A percentile compares a stretch with the other conserved stretches of the same genome.
phyloP scores from a whole-genome alignment of 805 yeast species.

The Metschnikowia proteae region DNA sequence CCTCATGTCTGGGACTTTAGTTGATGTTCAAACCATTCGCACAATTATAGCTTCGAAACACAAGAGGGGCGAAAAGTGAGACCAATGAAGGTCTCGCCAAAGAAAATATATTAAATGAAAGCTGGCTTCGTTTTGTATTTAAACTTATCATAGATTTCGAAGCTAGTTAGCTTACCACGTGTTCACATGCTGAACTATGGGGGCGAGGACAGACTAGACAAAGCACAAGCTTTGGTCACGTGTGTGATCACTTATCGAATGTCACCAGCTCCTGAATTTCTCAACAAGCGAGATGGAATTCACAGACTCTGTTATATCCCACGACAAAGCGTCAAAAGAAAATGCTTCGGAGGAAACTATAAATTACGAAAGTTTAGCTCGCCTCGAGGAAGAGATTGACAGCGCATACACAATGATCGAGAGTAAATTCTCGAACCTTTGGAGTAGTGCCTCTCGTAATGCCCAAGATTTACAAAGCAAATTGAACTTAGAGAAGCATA shows the following conservation, averaged over 20 bases:
- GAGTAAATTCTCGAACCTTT: conserved; percentile 39
- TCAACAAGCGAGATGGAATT: conserved; percentile 27
- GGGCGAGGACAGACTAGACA: too few species aligned
- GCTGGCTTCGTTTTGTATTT: too few species aligned
- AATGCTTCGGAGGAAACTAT: background rate
- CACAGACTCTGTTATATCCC: conserved; percentile 26
- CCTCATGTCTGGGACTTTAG: background rate
- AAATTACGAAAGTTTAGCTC: conserved; percentile 3
- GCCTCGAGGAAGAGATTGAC: conserved; percentile 51
- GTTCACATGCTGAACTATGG: too few species aligned
- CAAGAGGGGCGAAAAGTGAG: background rate
- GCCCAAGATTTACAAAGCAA: conserved; percentile 31
- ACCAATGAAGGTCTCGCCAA: background rate
- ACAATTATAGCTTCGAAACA: background rate
- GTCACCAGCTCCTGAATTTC: background rate
- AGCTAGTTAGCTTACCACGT: too few species aligned
- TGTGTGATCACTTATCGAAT: background rate
- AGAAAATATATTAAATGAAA: background rate
- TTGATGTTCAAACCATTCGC: background rate
- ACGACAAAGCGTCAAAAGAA: conserved; percentile 10
- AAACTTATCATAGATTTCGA: too few species aligned
- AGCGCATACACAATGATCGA: conserved; percentile 47
- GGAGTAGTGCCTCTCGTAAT: conserved; percentile 32
- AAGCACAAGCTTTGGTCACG: background rate
- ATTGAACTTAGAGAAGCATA: conserved; percentile 27